Conservation (phyloP, 805 yeast species). For the Wickerhamiella australiensis region DNA sequence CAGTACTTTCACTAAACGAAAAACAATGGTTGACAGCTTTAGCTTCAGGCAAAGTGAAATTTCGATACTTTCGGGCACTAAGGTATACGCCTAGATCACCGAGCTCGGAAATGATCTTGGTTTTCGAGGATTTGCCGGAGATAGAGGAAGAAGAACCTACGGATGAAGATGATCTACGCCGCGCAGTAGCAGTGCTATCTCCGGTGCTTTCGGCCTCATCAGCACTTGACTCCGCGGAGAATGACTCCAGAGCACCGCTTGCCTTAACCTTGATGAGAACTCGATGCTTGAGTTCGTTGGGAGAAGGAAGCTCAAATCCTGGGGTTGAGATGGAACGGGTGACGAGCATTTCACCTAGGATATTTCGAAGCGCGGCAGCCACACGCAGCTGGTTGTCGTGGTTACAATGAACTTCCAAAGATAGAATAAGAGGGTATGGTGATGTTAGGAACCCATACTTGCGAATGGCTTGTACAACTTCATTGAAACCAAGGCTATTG, state of each 20-base stretch:
- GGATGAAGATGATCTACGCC: not conserved
- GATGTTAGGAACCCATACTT: slow-evolving; percentile 84
- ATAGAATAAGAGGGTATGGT: slow-evolving; percentile 72
- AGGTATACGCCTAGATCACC: slow-evolving; percentile 58
- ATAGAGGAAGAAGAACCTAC: not conserved
- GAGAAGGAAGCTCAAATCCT: slow-evolving; percentile 47
- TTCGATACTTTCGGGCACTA: slow-evolving; percentile 64
- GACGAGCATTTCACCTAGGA: slow-evolving; percentile 49
- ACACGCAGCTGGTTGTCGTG: slow-evolving; percentile 52
- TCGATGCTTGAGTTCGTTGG: slow-evolving; percentile 54
- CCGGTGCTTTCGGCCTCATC: slow-evolving; percentile 13
- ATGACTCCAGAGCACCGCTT: not conserved
- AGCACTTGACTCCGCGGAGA: slow-evolving; percentile 14
- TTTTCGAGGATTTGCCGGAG: not conserved
- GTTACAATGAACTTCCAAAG: slow-evolving; percentile 76
- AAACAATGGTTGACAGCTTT: slow-evolving; percentile 72
- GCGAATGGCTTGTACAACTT: slow-evolving; percentile 60
- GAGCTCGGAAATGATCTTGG: slow-evolving; percentile 29
- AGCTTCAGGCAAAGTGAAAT: slow-evolving; percentile 77
- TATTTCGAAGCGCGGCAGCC: slow-evolving; percentile 39
- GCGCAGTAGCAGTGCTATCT: not conserved
- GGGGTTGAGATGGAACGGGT: slow-evolving; percentile 30
- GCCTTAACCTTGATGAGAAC: slow-evolving; percentile 66
- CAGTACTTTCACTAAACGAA: slow-evolving; percentile 67
- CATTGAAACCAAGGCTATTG: slow-evolving; percentile 50